Conservation (phyloP, 345 rosid genomes). For the Geranium brycei region DNA sequence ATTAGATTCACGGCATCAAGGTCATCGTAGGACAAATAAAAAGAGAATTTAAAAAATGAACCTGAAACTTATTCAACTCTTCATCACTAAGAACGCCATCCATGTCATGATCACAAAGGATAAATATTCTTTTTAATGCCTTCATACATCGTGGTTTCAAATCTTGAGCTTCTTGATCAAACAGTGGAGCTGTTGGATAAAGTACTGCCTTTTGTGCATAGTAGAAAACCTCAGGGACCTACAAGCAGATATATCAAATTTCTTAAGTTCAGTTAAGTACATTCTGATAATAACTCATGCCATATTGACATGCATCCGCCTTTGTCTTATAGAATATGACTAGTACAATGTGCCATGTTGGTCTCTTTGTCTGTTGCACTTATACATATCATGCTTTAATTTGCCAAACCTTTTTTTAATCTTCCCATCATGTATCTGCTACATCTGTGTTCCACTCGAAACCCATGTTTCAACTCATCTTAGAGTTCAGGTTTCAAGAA, state of each 20-base stretch:
- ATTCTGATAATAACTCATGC: neutral
- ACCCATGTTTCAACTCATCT: too few species aligned
- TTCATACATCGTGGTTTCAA: slow-evolving; percentile 59
- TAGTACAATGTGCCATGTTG: neutral
- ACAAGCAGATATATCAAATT: slow-evolving; percentile 4
- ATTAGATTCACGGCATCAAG: slow-evolving; percentile 11
- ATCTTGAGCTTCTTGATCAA: slow-evolving; percentile 60
- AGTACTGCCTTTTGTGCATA: slow-evolving; percentile 75
- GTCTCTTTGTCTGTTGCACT: neutral
- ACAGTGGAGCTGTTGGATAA: slow-evolving; percentile 69
- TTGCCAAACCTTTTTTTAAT: neutral
- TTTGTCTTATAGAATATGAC: neutral
- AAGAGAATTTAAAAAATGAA: slow-evolving; percentile 11
- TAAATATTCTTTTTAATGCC: slow-evolving; percentile 67
- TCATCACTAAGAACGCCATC: slow-evolving; percentile 70
- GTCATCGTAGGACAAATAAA: slow-evolving; percentile 2
- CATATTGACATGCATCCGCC: too few species aligned
- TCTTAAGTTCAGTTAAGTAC: neutral
- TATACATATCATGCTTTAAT: neutral
- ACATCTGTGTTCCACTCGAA: neutral
- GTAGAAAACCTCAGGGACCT: slow-evolving; percentile 83
- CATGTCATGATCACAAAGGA: slow-evolving; percentile 60
- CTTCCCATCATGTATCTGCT: neutral
- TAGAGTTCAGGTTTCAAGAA: neutral
- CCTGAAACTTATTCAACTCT: slow-evolving; percentile 83